Base-by-base conservation (phyloP, 2,329 filamentous ascomycete genomes). In the Ophiostoma angusticollis region DNA sequence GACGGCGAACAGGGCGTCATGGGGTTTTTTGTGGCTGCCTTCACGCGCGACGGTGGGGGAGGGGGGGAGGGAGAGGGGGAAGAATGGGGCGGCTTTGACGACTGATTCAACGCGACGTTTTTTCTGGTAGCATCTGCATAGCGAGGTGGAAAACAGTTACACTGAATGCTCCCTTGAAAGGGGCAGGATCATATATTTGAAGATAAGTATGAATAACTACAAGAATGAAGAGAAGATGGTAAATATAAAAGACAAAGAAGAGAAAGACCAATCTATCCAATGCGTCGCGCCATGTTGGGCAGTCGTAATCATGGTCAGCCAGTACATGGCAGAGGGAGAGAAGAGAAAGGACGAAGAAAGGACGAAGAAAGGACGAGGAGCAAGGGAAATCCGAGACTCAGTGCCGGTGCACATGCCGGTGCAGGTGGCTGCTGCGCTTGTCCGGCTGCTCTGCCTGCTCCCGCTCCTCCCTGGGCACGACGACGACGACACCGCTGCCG, bases 1-100 rank as follows among this genome's bases (percentile, higher is more conserved):
- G 82, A 76, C 19, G 85, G 89, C 49, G 78, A 78, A 9, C 74
- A 81, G 46, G 85, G 86, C 0, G 83, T 87, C 1, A 94, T 95
- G 73, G 89, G 91, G 0, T 96, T 98, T 59, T 98, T 98, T 51
- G 83, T 95, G 16, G 85, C 77, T n/a, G 84, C 72, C 0, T 94
- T 98, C 58, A 70, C 84, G 3, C 67, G 83, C 38, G 72, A 80
- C 9, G 37, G 31, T 6, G 40, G 13, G 12, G 37, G 22, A 5
- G 29, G 12, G 3, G 34, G 17, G 3, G 19, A 38, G 18, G 18
- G 25, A 1, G 30, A 39, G 6, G 35, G 29, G 2, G 35, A 30
- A 4, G 35, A 28, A 9, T 50, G 49, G 49, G 38, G 36, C 4
- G 49, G 49, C 2, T 48, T 50, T 18, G 46, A 45, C 12, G 47